phyloP scores from a whole-genome alignment of 768 basidiomycete genomes.

The Boletellus sp. region DNA sequence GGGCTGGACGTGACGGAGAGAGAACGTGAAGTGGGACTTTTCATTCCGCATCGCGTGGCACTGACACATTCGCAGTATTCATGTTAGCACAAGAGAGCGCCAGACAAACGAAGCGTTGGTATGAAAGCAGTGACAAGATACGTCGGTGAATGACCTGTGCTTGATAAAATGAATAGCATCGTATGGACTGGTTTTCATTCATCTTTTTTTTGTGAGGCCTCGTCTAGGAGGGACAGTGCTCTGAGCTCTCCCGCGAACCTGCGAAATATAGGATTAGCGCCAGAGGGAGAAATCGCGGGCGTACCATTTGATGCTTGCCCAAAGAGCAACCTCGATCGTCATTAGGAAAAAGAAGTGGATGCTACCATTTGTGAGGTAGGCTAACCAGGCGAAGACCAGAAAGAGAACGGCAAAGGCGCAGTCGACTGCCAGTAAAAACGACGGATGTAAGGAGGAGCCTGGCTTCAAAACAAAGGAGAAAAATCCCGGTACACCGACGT shows the following conservation, averaged over 20 bases:
- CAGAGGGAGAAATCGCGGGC: slow-evolving; percentile 15
- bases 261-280: slow-evolving; percentile 14
- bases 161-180: background rate
- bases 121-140: slow-evolving; percentile 64
- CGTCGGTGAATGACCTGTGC: slow-evolving; percentile 36
- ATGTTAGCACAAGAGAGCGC: slow-evolving; percentile 79
- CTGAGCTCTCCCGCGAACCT: slow-evolving; percentile 70
- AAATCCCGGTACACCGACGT: slow-evolving; percentile 30
- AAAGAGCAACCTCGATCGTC: slow-evolving; percentile 61
- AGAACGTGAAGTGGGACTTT: slow-evolving; percentile 59
- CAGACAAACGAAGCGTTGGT: slow-evolving; percentile 77
- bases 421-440: slow-evolving; percentile 63
- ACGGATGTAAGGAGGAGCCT: slow-evolving; percentile 72
- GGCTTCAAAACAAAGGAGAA: slow-evolving; percentile 62
- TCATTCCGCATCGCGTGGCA: background rate
- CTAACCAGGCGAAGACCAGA: slow-evolving; percentile 54
- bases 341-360: slow-evolving; percentile 66
- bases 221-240: slow-evolving; percentile 28
- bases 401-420: slow-evolving; percentile 56
- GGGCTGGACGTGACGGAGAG: slow-evolving; percentile 92
- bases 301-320: slow-evolving; percentile 82
- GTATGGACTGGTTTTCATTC: slow-evolving; percentile 10
- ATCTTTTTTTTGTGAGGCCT: slow-evolving; percentile 22
- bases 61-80: slow-evolving; percentile 58
- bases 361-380: slow-evolving; percentile 60